Evolutionary conservation across 257 asterid genomes (phyloP).

Genomic region (Lithospermum erythrorhizon): DNA sequence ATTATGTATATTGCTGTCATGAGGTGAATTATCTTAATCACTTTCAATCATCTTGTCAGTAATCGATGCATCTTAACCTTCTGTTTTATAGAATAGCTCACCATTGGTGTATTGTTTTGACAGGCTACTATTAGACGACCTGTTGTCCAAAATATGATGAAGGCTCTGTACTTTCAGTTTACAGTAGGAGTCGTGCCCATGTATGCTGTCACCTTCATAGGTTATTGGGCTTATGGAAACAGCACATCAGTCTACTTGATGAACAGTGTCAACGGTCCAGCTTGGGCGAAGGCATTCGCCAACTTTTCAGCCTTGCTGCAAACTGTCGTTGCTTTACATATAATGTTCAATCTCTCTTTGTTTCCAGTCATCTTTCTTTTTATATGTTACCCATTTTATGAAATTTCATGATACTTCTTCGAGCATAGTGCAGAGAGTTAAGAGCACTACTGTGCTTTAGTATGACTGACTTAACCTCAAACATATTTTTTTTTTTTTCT

Average conservation of each 20-base stretch:
- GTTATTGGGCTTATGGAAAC: constrained; percentile 12
- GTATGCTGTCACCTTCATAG: constrained; percentile 9
- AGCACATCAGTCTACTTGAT: constrained; percentile 7
- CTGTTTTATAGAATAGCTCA: background rate
- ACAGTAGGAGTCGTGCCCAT: constrained; percentile 9
- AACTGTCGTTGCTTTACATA: constrained; percentile 39
- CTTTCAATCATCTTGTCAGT: background rate
- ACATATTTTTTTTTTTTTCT: background rate
- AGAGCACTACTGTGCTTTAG: no score
- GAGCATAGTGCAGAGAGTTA: no score
- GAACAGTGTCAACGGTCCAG: constrained; percentile 10
- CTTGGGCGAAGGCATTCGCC: constrained; percentile 6
- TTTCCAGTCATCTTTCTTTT: background rate
- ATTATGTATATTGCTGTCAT: constrained; percentile 6
- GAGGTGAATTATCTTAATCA: background rate
- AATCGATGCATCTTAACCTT: background rate
- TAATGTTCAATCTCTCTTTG: constrained; percentile 9
- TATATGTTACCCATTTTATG: background rate
- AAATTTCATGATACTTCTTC: no score
- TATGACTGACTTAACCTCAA: background rate
- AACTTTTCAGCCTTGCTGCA: constrained; percentile 9
- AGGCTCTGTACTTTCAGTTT: constrained; percentile 9
- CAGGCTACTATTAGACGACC: constrained; percentile 10
- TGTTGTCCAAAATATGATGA: constrained; percentile 32
- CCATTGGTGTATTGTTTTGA: constrained; percentile 2